Percentiles rank a stretch among this genome's conserved stretches.
phyloP scores from a whole-genome alignment of 352 stramenopile species.

The Stephanocyclus meneghinianus region DNA sequence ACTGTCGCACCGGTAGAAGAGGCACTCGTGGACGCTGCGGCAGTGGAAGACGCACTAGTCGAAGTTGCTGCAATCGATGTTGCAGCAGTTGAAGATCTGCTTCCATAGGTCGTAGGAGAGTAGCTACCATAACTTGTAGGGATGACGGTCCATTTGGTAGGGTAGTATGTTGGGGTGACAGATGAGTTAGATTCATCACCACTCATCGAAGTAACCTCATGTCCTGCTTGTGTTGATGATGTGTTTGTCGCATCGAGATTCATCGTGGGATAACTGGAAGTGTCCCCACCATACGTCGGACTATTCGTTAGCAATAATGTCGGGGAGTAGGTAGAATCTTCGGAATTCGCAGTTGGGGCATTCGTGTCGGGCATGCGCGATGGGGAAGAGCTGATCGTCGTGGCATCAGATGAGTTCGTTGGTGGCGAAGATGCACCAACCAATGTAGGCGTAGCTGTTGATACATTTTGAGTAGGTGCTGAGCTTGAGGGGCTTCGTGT shows the following conservation, averaged over 20 bases:
- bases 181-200: not conserved
- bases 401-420: too few species aligned
- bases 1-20: not conserved
- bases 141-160: not conserved
- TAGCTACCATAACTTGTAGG: not conserved
- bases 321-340: not conserved
- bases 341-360: not conserved
- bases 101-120: not conserved
- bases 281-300: not conserved
- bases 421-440: too few species aligned
- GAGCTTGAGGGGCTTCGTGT: not conserved
- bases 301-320: not conserved
- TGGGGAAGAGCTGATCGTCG: not conserved
- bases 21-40: not conserved
- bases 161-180: not conserved
- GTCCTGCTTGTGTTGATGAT: not conserved
- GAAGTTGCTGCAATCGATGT: not conserved
- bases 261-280: not conserved
- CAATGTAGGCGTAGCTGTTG: too few species aligned
- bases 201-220: not conserved
- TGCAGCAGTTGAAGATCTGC: not conserved
- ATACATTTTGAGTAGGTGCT: not conserved
- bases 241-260: not conserved
- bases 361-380: not conserved
- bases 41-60: not conserved